Conservation (phyloP, 805 yeast species). For the Yamadazyma tumulicola region DNA sequence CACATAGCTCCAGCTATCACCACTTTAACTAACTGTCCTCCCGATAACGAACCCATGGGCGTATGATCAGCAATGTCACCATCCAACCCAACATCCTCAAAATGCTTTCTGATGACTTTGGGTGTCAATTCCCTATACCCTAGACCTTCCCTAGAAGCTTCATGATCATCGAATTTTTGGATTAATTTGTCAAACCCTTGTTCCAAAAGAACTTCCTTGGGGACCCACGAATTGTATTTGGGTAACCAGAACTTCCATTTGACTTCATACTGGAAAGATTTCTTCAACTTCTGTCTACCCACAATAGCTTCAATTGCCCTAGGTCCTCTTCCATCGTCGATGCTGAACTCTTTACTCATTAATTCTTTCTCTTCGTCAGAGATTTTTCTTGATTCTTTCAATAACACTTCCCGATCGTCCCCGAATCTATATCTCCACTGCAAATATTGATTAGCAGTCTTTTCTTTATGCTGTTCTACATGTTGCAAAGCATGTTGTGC, state of each 20-base stretch:
- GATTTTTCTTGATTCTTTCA: constrained; percentile 89
- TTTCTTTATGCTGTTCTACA: constrained; percentile 95
- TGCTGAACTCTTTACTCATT: constrained; percentile 74
- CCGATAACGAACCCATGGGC: constrained; percentile 92
- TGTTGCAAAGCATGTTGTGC: constrained; percentile 98
- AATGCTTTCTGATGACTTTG: constrained; percentile 89
- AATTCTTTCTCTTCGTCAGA: constrained; percentile 69
- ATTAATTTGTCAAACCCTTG: constrained; percentile 46
- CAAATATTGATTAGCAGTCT: constrained; percentile 94
- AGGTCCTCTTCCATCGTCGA: constrained; percentile 84
- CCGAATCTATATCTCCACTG: constrained; percentile 99
- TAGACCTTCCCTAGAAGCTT: constrained; percentile 47
- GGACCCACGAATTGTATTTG: constrained; percentile 89
- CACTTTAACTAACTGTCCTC: constrained; percentile 97
- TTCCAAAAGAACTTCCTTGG: constrained; percentile 76
- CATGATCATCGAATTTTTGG: constrained; percentile 46
- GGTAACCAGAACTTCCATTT: constrained; percentile 89
- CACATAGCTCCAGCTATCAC: constrained; percentile 99
- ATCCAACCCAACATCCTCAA: constrained; percentile 95
- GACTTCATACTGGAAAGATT: constrained; percentile 93
- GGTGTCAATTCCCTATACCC: constrained; percentile 63
- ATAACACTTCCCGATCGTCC: constrained; percentile 93
- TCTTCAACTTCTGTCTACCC: constrained; percentile 95
- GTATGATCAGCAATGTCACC: constrained; percentile 99
- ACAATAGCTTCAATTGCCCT: constrained; percentile 90